These are phyloP conservation scores for Funneliformis mosseae DNA, from an alignment of 192 early-diverging fungal genomes.

Conservation along the genomic window DNA sequence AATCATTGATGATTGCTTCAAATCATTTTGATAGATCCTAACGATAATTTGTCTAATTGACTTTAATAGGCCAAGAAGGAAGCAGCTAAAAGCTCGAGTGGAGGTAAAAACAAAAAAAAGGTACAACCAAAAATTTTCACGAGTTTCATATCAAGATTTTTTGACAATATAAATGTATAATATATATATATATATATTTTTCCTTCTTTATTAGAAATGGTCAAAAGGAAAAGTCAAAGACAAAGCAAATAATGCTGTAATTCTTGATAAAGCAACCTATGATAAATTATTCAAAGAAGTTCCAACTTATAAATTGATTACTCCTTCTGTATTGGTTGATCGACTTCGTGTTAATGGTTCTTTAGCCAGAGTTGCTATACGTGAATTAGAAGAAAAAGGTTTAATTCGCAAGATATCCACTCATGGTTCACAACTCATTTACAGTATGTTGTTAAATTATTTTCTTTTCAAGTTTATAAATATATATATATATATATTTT, in stretches of 20 bases:
- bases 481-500: neutral
- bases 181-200: neutral
- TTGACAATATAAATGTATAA: neutral
- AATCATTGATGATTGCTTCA: too few relatives aligned
- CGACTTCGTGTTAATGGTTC: conserved; percentile 98
- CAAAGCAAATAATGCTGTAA: conserved; percentile 99
- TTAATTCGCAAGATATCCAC: conserved; percentile 88
- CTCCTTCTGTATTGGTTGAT: conserved; percentile 97
- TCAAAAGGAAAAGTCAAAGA: conserved; percentile 99
- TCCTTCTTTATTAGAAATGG: conserved; percentile 84
- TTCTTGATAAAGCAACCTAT: conserved; percentile 96
- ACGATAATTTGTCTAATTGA: neutral
- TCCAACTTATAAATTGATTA: conserved; percentile 99
- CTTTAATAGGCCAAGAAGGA: conserved; percentile 60
- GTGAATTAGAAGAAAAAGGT: conserved; percentile 90
- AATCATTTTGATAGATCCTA: neutral
- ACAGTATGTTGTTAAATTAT: conserved; percentile 45
- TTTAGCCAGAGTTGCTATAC: conserved; percentile 92
- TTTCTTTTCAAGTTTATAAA: neutral
- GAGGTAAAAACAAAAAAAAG: conserved; percentile 64
- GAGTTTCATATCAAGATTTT: neutral
- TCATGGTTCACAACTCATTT: conserved; percentile 92
- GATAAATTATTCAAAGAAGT: conserved; percentile 99
- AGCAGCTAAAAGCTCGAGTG: conserved; percentile 57
- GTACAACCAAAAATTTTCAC: neutral